A percentile compares a stretch with the other conserved stretches of the same genome.
Evolutionary conservation across 352 stramenopile genomes (phyloP).

Genomic region (Phytophthora ohioensis): DNA sequence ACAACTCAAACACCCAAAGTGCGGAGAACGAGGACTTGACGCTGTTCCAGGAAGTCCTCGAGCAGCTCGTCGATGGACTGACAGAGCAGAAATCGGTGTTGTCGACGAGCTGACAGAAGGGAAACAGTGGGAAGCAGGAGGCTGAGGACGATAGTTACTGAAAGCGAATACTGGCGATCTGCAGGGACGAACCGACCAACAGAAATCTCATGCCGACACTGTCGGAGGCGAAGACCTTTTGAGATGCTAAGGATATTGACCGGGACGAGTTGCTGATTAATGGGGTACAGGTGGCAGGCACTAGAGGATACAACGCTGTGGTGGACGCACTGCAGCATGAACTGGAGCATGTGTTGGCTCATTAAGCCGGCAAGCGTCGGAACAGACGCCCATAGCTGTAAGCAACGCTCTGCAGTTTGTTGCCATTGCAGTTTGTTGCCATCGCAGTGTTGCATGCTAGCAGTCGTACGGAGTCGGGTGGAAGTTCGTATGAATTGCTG

Average conservation of each 20-base stretch:
- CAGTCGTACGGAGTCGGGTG: constrained; percentile 84
- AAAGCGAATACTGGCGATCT: constrained; percentile 41
- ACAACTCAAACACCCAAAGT: constrained; percentile 43
- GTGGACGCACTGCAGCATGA: constrained; percentile 56
- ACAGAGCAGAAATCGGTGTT: constrained; percentile 45
- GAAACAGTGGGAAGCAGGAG: not conserved
- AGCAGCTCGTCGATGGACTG: constrained; percentile 59
- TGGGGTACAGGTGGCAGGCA: constrained; percentile 52
- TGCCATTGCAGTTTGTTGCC: constrained; percentile 34
- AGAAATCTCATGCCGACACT: constrained; percentile 33
- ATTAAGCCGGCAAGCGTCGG: constrained; percentile 34
- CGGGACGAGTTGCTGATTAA: constrained; percentile 83
- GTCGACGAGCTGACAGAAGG: constrained; percentile 54
- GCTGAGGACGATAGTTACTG: constrained; percentile 41
- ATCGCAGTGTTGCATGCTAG: constrained; percentile 58
- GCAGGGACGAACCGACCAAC: constrained; percentile 12
- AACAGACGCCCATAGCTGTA: constrained; percentile 44
- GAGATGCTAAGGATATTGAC: constrained; percentile 84
- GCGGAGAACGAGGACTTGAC: constrained; percentile 42
- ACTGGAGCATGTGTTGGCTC: constrained; percentile 47
- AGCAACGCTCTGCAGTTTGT: constrained; percentile 44
- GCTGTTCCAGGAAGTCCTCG: constrained; percentile 65
- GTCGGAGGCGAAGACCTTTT: constrained; percentile 66
- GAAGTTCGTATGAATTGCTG: constrained; percentile 75
- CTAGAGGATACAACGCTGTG: constrained; percentile 67